Evolutionary conservation across 495 filamentous ascomycete species (phyloP).

Genomic region (Pseudoneurospora amorphoporcata): DNA sequence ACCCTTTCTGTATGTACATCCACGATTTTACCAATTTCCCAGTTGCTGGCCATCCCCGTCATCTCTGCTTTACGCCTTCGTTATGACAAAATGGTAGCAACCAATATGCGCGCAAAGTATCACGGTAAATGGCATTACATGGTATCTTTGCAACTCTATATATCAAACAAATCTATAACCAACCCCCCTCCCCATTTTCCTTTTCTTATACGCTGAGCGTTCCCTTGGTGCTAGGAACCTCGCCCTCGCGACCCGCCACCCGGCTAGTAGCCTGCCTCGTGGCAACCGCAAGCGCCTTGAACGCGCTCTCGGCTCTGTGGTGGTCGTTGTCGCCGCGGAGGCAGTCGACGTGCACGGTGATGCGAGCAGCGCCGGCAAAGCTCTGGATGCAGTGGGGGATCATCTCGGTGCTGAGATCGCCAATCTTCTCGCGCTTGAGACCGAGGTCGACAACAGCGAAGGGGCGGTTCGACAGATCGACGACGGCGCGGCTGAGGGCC

Average conservation of each 20-base stretch:
- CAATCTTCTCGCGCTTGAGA: conserved; percentile 81
- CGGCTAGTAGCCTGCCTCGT: conserved; percentile 61
- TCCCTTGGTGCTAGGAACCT: conserved; percentile 92
- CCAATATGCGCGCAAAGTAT: not conserved
- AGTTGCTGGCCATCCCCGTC: not conserved
- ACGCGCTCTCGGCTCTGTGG: conserved; percentile 91
- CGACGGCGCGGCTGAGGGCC: conserved; percentile 83
- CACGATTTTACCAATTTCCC: not conserved
- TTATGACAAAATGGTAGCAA: not conserved
- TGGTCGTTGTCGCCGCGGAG: conserved; percentile 87
- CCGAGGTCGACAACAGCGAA: conserved; percentile 73
- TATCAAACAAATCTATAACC: not conserved
- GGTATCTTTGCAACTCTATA: not conserved
- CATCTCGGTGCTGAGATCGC: conserved; percentile 91
- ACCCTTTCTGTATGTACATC: not conserved
- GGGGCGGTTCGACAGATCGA: conserved; percentile 88
- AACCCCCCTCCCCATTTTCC: not conserved
- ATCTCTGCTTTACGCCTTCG: not conserved
- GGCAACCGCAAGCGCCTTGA: conserved; percentile 90
- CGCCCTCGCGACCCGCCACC: conserved; percentile 69
- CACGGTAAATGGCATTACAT: not conserved
- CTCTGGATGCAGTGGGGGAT: conserved; percentile 89
- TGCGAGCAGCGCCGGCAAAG: conserved; percentile 82
- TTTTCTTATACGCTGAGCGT: conserved; percentile 45
- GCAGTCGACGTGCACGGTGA: conserved; percentile 89